phyloP scores from a whole-genome alignment of 306 rosid species.

The Sicyos edulis region DNA sequence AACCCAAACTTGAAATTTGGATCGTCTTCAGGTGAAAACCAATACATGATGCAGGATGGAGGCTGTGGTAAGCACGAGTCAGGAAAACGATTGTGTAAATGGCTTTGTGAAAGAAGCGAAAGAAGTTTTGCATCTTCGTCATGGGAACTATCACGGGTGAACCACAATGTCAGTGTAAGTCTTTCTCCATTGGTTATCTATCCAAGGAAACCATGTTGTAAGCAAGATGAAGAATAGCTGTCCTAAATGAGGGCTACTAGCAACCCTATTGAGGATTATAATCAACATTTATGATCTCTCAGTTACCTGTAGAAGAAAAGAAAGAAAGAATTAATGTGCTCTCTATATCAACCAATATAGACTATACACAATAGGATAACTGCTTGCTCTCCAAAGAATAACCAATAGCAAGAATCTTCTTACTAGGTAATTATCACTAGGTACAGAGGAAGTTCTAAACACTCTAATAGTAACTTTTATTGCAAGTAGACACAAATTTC shows the following conservation, averaged over 20 bases:
- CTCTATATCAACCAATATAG: not conserved
- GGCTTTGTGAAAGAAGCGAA: conserved; percentile 54
- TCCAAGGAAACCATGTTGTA: conserved; percentile 24
- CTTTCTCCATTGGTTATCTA: conserved; percentile 89
- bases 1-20: conserved; percentile 44
- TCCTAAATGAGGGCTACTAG: conserved; percentile 3
- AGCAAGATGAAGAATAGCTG: conserved; percentile 6
- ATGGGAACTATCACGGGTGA: conserved; percentile 71
- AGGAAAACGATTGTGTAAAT: conserved; percentile 30
- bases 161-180: conserved; percentile 84
- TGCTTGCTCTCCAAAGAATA: not conserved
- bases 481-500: not conserved
- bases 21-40: conserved; percentile 58
- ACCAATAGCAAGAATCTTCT: conserved; percentile 5
- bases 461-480: not conserved
- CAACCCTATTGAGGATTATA: not conserved
- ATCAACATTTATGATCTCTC: not conserved
- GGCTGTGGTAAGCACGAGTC: conserved; percentile 54
- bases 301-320: conserved; percentile 5
- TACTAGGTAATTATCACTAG: not conserved
- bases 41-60: conserved; percentile 81
- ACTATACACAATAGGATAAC: not conserved
- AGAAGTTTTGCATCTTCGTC: conserved; percentile 81
- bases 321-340: conserved; percentile 12
- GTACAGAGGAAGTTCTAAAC: not conserved